These are phyloP conservation scores for Moniliella sp. DNA, from an alignment of 1,284 basidiomycete species.

Conservation along the genomic window DNA sequence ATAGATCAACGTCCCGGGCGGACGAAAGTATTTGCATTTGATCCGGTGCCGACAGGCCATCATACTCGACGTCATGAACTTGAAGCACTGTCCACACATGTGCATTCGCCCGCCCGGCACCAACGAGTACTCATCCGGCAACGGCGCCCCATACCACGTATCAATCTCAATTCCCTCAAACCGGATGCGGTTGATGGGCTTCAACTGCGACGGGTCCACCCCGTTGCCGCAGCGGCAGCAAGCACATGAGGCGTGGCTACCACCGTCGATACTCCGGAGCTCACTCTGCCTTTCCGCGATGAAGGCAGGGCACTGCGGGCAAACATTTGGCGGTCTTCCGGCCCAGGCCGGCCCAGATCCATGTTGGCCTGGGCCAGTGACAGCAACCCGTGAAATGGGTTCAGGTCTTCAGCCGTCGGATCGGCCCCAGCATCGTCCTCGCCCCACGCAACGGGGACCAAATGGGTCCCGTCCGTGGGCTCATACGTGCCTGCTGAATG, in stretches of 20 bases:
- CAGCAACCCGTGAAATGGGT: too few relatives aligned
- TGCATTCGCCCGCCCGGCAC: slow-evolving; percentile 79
- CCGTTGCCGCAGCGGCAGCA: slow-evolving; percentile 9
- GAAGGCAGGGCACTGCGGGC: not conserved
- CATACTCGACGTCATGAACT: slow-evolving; percentile 91
- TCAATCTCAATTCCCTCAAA: slow-evolving; percentile 88
- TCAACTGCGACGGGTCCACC: slow-evolving; percentile 18
- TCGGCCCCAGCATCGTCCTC: too few relatives aligned
- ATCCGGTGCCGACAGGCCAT: slow-evolving; percentile 55
- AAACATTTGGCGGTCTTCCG: not conserved
- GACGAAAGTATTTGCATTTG: slow-evolving; percentile 82
- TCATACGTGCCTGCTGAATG: too few relatives aligned
- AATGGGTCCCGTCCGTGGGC: too few relatives aligned
- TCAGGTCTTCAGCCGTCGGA: too few relatives aligned
- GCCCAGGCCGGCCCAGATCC: too few relatives aligned
- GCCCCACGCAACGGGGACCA: too few relatives aligned
- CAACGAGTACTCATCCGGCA: slow-evolving; percentile 85
- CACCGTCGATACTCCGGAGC: not conserved
- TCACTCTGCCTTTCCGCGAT: slow-evolving; percentile 3
- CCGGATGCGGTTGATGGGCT: slow-evolving; percentile 44
- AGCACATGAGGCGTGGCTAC: slow-evolving; percentile 1
- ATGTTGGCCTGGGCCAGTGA: too few relatives aligned
- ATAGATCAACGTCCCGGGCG: slow-evolving; percentile 95
- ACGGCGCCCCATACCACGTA: slow-evolving; percentile 96
- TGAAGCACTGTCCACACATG: slow-evolving; percentile 94